These are phyloP conservation scores for Lachancea kluyveri DNA, from an alignment of 805 yeast species.

Conservation along the genomic window DNA sequence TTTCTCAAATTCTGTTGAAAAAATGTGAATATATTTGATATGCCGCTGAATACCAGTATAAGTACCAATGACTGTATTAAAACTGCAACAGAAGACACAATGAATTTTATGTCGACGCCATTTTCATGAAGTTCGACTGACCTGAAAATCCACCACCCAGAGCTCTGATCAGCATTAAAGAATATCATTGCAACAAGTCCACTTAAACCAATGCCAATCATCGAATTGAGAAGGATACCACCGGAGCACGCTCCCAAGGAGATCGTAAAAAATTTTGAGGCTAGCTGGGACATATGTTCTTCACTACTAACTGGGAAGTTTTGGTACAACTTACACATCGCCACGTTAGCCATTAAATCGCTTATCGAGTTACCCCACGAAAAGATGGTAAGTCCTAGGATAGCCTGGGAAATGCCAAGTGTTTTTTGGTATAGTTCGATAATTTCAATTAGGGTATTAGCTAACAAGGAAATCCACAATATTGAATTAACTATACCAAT, in stretches of 20 bases:
- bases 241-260: constrained; percentile 94
- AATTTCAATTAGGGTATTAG: constrained; percentile 31
- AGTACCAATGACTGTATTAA: constrained; percentile 18
- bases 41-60: constrained; percentile 15
- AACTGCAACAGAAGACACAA: constrained; percentile 22
- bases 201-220: constrained; percentile 78
- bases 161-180: constrained; percentile 11
- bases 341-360: constrained; percentile 79
- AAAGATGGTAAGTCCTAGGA: constrained; percentile 85
- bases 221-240: constrained; percentile 74
- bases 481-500: constrained; percentile 29
- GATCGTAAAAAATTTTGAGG: constrained; percentile 74
- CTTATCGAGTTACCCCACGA: constrained; percentile 94
- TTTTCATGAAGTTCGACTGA: constrained; percentile 15
- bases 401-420: constrained; percentile 60
- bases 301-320: constrained; percentile 19
- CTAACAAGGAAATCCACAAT: constrained; percentile 29
- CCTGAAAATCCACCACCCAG: constrained; percentile 22
- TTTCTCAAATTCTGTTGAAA: constrained; percentile 3
- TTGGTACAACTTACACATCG: constrained; percentile 58
- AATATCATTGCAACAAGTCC: constrained; percentile 44
- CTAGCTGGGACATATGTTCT: constrained; percentile 15
- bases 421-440: constrained; percentile 28
- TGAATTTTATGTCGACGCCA: constrained; percentile 16
- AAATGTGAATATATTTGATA: not conserved